Conservation (phyloP, 2,329 filamentous ascomycete species). For the Calonectria pseudoturangicola region DNA sequence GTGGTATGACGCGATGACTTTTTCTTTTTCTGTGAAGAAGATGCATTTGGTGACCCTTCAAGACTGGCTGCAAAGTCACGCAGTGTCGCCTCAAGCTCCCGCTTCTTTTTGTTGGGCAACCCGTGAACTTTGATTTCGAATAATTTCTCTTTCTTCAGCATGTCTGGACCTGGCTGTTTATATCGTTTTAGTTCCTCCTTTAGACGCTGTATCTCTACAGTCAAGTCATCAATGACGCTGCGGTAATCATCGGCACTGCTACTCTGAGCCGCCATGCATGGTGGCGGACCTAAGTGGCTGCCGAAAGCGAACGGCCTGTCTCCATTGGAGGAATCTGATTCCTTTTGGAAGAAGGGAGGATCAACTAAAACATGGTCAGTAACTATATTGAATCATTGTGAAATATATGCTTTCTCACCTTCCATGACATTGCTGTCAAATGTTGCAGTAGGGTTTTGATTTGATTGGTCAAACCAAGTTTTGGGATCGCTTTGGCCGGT, state of each 20-base stretch:
- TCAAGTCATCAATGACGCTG: constrained; percentile 91
- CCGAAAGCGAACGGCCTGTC: constrained; percentile 57
- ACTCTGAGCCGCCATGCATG: constrained; percentile 63
- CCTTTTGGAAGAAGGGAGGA: constrained; percentile 73
- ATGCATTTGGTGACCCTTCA: constrained; percentile 67
- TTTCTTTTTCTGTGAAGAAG: constrained; percentile 63
- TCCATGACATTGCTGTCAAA: constrained; percentile 69
- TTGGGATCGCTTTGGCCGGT: constrained; percentile 70
- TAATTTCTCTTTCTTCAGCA: constrained; percentile 83
- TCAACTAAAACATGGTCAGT: constrained; percentile 62
- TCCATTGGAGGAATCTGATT: constrained; percentile 71
- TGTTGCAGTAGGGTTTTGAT: constrained; percentile 67
- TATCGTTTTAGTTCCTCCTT: constrained; percentile 84
- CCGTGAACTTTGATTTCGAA: constrained; percentile 90
- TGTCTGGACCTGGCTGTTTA: constrained; percentile 79
- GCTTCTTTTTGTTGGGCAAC: constrained; percentile 81
- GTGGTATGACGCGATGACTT: constrained; percentile 63
- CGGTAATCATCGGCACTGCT: constrained; percentile 85
- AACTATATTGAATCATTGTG: neutral
- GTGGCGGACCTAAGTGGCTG: constrained; percentile 53
- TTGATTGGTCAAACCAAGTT: constrained; percentile 73
- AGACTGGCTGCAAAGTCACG: constrained; percentile 81
- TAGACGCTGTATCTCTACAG: constrained; percentile 86
- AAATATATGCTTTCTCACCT: constrained; percentile 56
- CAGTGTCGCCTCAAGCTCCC: constrained; percentile 84